These are phyloP conservation scores for Pseudonectria foliicola DNA, from an alignment of 2,329 filamentous ascomycete genomes.

Conservation along the genomic window DNA sequence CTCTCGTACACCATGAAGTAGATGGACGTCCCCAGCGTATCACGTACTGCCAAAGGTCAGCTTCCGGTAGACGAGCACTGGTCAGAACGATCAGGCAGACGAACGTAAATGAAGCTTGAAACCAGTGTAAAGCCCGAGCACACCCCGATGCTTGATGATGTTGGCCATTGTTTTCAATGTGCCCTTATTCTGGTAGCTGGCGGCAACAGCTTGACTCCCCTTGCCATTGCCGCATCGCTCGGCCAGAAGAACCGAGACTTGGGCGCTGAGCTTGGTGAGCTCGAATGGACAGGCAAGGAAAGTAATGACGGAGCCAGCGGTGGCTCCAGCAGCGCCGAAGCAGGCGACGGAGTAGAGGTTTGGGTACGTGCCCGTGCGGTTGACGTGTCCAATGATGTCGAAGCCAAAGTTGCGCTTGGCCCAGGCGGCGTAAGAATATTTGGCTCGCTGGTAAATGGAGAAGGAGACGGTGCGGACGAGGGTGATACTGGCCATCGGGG, in stretches of 20 bases:
- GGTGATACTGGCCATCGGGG: constrained; percentile 73
- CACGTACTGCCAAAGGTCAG: constrained; percentile 51
- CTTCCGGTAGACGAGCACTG: too few relatives aligned
- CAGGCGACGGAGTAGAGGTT: constrained; percentile 66
- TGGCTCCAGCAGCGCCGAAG: constrained; percentile 71
- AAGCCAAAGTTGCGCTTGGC: constrained; percentile 59
- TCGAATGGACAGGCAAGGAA: constrained; percentile 81
- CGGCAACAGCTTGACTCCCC: constrained; percentile 51
- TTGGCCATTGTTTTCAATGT: constrained; percentile 70
- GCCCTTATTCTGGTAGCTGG: constrained; percentile 71
- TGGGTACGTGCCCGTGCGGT: constrained; percentile 62
- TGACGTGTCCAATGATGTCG: constrained; percentile 68
- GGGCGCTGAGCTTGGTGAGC: constrained; percentile 80
- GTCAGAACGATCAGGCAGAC: constrained; percentile 23
- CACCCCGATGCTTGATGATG: constrained; percentile 67
- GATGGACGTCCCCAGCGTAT: constrained; percentile 75
- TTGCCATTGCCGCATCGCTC: constrained; percentile 28
- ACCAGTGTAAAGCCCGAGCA: constrained; percentile 70
- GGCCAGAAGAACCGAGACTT: constrained; percentile 74
- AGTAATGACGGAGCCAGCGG: constrained; percentile 72
- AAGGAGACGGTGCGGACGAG: constrained; percentile 72
- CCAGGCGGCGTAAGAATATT: constrained; percentile 65
- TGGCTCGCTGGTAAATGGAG: constrained; percentile 71
- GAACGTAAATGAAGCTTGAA: constrained; percentile 71
- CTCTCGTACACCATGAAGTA: constrained; percentile 90